phyloP scores from a whole-genome alignment of 768 basidiomycete species.

The Lentinula raphanica region DNA sequence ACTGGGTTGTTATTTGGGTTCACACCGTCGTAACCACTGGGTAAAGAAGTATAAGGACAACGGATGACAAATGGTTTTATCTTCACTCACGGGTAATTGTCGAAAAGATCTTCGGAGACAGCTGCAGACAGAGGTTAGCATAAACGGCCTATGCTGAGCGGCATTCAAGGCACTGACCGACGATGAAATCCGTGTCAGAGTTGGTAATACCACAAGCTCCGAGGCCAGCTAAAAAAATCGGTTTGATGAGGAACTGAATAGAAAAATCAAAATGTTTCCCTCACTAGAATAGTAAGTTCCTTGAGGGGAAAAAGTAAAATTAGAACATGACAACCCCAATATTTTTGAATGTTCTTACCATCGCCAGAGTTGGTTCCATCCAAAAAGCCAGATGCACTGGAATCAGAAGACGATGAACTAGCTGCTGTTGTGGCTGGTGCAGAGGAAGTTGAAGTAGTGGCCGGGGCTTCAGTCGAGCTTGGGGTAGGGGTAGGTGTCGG shows the following conservation, averaged over 20 bases:
- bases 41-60: neutral
- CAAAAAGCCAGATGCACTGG: conserved; percentile 32
- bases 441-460: neutral
- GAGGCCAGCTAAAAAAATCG: conserved; percentile 45
- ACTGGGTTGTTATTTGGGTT: conserved; percentile 78
- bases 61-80: neutral
- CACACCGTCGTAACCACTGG: conserved; percentile 46
- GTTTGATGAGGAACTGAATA: neutral
- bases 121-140: conserved; percentile 29
- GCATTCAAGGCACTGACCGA: neutral
- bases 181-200: conserved; percentile 42
- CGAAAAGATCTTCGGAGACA: conserved; percentile 50
- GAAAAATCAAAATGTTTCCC: conserved; percentile 12
- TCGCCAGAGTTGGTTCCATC: conserved; percentile 46
- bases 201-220: conserved; percentile 62
- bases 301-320: conserved; percentile 10
- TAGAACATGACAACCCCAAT: conserved; percentile 1
- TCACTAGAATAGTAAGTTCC: conserved; percentile 50
- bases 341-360: conserved; percentile 25
- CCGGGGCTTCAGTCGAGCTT: neutral
- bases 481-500: conserved; percentile 14
- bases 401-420: conserved; percentile 4
- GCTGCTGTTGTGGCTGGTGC: conserved; percentile 14
- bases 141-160: neutral
- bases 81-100: conserved; percentile 51